Conservation (phyloP, 306 rosid species). For the Sphenostylis stenocarpa region DNA sequence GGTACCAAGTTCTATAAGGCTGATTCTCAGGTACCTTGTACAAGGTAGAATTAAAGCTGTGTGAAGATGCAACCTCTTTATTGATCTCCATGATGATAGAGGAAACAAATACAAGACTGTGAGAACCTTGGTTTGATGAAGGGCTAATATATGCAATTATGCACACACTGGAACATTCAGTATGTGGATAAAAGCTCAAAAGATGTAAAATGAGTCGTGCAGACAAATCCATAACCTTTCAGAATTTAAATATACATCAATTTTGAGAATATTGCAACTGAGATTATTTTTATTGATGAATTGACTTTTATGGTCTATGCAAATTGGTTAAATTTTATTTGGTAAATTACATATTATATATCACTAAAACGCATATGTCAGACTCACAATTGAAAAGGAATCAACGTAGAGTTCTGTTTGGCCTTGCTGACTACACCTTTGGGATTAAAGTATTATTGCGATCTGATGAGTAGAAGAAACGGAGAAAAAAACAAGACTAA, state of each 20-base stretch:
- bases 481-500: neutral
- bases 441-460: neutral
- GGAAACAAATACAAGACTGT: neutral
- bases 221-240: too few species aligned
- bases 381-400: neutral
- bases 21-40: slow-evolving; percentile 28
- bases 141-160: neutral
- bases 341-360: neutral
- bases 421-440: neutral
- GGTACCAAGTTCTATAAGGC: slow-evolving; percentile 48
- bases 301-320: neutral
- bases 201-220: neutral
- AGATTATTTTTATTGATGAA: neutral
- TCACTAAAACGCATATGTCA: neutral
- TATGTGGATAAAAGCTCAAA: neutral
- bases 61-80: neutral
- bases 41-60: neutral
- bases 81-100: slow-evolving; percentile 2
- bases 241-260: neutral
- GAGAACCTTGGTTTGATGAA: neutral
- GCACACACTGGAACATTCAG: neutral
- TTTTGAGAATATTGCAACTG: neutral
- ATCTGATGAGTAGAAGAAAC: neutral
- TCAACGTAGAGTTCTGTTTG: neutral
- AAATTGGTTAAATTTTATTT: neutral